Percentiles rank a stretch among this genome's conserved stretches.
Conservation (phyloP, 2,329 filamentous ascomycete species). For the Aspergillus alliaceus region DNA sequence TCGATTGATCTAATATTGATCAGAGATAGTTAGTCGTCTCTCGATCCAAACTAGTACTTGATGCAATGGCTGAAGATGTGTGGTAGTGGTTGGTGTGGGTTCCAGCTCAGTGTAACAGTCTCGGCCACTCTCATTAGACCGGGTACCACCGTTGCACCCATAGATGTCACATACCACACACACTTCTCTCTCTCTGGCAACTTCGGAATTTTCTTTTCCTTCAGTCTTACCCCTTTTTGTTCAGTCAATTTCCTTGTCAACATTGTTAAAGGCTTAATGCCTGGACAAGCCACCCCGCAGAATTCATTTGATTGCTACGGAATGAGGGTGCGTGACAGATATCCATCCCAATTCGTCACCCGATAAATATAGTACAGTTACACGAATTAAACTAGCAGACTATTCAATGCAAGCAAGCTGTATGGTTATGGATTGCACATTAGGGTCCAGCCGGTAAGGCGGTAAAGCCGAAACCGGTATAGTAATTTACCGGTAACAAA, state of each 20-base stretch:
- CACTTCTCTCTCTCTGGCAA: neutral
- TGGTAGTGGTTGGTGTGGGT: neutral
- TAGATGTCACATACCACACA: conserved; percentile 17
- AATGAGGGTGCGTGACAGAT: conserved; percentile 8
- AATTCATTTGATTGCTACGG: neutral
- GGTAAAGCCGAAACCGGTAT: neutral
- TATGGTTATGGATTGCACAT: neutral
- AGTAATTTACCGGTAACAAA: neutral
- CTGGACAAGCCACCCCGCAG: neutral
- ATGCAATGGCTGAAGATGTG: neutral
- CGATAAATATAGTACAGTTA: conserved; percentile 13
- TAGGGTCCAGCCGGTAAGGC: neutral
- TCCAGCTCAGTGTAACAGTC: conserved; percentile 21
- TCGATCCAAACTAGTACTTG: too few relatives aligned
- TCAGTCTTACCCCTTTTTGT: neutral
- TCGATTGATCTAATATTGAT: too few relatives aligned
- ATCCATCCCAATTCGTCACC: conserved; percentile 16
- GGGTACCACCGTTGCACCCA: conserved; percentile 27
- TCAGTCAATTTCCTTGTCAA: neutral
- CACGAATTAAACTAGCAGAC: conserved; percentile 1
- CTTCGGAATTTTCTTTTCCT: neutral
- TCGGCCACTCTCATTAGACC: conserved; percentile 15
- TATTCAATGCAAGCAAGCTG: neutral
- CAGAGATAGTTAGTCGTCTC: too few relatives aligned
- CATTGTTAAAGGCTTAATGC: neutral